A percentile compares a stretch with the other conserved stretches of the same genome.
Conservation (phyloP, 2,329 filamentous ascomycete genomes). For the Penicillium sp. region DNA sequence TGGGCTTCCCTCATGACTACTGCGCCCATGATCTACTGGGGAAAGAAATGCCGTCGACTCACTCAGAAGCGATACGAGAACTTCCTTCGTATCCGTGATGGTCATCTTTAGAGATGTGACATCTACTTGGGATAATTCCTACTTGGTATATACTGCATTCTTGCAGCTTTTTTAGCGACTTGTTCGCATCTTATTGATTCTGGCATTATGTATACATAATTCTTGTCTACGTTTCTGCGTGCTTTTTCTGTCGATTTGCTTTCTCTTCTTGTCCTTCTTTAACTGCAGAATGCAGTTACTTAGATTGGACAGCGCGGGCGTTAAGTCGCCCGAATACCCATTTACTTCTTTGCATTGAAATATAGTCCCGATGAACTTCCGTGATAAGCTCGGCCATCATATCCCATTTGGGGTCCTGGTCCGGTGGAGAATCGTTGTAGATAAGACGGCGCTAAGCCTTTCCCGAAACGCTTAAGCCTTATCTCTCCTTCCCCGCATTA, state of each 20-base stretch:
- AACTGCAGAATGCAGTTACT: neutral
- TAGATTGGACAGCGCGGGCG: neutral
- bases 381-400: neutral
- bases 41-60: constrained; percentile 52
- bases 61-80: constrained; percentile 49
- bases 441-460: neutral
- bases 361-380: neutral
- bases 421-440: neutral
- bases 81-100: constrained; percentile 52
- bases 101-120: neutral
- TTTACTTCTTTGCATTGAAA: neutral
- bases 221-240: neutral
- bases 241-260: neutral
- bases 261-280: neutral
- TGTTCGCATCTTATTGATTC: neutral
- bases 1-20: constrained; percentile 55
- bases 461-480: constrained; percentile 1
- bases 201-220: neutral
- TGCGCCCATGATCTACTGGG: constrained; percentile 57
- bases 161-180: neutral
- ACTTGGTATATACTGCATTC: neutral
- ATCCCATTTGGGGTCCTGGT: neutral
- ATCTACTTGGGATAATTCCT: neutral
- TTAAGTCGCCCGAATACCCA: neutral
- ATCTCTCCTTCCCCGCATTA: neutral